Evolutionary conservation across 2,329 filamentous ascomycete species (phyloP).

Genomic region (Plectosphaerella sp.): DNA sequence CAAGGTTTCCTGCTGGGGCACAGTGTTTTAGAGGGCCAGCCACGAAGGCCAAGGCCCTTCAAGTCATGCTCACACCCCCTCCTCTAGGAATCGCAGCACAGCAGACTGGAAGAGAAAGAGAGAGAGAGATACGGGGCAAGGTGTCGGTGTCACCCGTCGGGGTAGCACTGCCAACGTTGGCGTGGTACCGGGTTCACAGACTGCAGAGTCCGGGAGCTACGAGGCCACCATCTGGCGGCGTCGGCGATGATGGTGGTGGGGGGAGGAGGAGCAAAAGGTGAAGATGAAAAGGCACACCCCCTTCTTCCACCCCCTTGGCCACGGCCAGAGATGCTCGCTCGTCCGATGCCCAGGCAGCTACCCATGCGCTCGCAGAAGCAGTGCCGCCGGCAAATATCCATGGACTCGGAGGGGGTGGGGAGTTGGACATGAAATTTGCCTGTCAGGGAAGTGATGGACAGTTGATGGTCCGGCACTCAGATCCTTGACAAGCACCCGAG

Average conservation of each 20-base stretch:
- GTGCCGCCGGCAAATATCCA: constrained; percentile 1
- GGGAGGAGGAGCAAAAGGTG: too few relatives aligned
- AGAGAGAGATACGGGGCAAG: constrained; percentile 24
- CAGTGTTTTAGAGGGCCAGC: constrained; percentile 21
- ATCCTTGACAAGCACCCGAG: not conserved
- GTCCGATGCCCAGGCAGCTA: constrained; percentile 27
- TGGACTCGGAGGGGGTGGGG: not conserved
- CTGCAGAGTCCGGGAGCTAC: constrained; percentile 33
- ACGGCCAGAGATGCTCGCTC: constrained; percentile 15
- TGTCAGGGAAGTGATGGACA: too few relatives aligned
- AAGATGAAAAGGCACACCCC: constrained; percentile 15
- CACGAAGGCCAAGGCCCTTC: constrained; percentile 17
- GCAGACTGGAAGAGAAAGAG: constrained; percentile 8
- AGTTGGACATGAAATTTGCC: too few relatives aligned
- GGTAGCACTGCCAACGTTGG: constrained; percentile 40
- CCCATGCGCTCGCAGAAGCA: constrained; percentile 22
- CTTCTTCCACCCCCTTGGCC: constrained; percentile 20
- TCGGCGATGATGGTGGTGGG: constrained; percentile 12
- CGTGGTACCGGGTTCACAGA: constrained; percentile 36
- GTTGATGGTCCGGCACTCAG: too few relatives aligned
- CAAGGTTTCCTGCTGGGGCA: constrained; percentile 5
- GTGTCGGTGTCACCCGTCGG: constrained; percentile 22
- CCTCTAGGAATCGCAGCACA: constrained; percentile 23
- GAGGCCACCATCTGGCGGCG: constrained; percentile 29
- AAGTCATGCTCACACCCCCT: too few relatives aligned